phyloP scores from a whole-genome alignment of 345 rosid species.

The Citrus glauca region DNA sequence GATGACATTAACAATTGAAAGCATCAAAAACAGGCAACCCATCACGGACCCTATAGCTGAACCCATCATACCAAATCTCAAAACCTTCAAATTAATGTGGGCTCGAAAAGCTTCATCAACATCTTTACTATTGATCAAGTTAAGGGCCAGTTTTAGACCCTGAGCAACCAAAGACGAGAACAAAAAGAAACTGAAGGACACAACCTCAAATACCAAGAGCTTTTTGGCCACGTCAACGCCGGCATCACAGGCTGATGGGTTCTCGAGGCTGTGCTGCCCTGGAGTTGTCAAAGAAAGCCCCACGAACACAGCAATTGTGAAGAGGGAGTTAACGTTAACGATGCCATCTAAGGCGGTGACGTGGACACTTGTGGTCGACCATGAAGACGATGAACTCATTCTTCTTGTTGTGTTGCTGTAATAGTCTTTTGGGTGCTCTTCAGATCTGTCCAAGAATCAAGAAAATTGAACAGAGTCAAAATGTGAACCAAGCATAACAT shows the following conservation, averaged over 20 bases:
- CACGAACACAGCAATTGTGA: constrained; percentile 93
- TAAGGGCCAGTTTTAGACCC: constrained; percentile 78
- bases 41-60: constrained; percentile 87
- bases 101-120: constrained; percentile 81
- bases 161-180: constrained; percentile 90
- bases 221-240: constrained; percentile 56
- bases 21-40: constrained; percentile 87
- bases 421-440: constrained; percentile 37
- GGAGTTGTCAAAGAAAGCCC: constrained; percentile 82
- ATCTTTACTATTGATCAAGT: constrained; percentile 78
- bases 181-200: constrained; percentile 91
- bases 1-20: constrained; percentile 83
- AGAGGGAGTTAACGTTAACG: constrained; percentile 94
- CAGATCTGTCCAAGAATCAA: constrained; percentile 45
- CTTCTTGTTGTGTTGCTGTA: constrained; percentile 23
- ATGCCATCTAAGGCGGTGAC: constrained; percentile 94
- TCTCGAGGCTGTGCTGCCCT: constrained; percentile 77
- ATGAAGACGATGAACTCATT: constrained; percentile 20
- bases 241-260: constrained; percentile 61
- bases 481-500: background rate
- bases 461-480: background rate
- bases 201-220: constrained; percentile 84
- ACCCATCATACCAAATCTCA: constrained; percentile 84
- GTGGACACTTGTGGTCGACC: constrained; percentile 78
- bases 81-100: constrained; percentile 60